Evolutionary conservation across 2,329 filamentous ascomycete genomes (phyloP).

Genomic region (Beauveria scarabaeidicola): DNA sequence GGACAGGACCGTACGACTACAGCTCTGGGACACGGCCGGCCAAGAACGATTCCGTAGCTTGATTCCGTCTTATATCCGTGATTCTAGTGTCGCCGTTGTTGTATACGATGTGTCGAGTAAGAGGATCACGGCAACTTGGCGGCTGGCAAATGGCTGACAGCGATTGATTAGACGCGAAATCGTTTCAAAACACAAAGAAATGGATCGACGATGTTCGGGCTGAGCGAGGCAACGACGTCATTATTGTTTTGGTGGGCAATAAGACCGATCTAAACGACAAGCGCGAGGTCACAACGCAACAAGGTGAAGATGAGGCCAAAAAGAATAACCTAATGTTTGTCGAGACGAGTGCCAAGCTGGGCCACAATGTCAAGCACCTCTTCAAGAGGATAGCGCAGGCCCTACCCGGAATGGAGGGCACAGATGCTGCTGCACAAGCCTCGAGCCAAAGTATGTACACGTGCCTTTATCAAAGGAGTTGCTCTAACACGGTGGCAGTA

Average conservation of each 20-base stretch:
- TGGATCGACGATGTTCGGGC: conserved; percentile 98
- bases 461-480: neutral
- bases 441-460: conserved; percentile 63
- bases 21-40: conserved; percentile 96
- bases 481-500: conserved; percentile 46
- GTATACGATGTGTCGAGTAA: conserved; percentile 95
- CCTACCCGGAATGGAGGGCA: conserved; percentile 92
- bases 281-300: conserved; percentile 89
- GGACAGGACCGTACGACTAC: conserved; percentile 92
- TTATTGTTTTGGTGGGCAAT: conserved; percentile 96
- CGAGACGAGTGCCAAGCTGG: conserved; percentile 95
- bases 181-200: conserved; percentile 97
- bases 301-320: conserved; percentile 97
- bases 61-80: conserved; percentile 97
- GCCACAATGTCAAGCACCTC: conserved; percentile 94
- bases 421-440: conserved; percentile 65
- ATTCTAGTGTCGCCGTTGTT: conserved; percentile 94
- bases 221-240: conserved; percentile 95
- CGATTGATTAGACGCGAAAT: conserved; percentile 62
- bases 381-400: conserved; percentile 98
- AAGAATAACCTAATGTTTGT: conserved; percentile 98
- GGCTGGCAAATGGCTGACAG: neutral
- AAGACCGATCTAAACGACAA: conserved; percentile 99
- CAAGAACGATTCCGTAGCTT: conserved; percentile 95
- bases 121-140: conserved; percentile 13